Percentiles rank a stretch among this genome's conserved stretches.
These are phyloP conservation scores for Russula compacta DNA, from an alignment of 768 basidiomycete species.

Conservation along the genomic window DNA sequence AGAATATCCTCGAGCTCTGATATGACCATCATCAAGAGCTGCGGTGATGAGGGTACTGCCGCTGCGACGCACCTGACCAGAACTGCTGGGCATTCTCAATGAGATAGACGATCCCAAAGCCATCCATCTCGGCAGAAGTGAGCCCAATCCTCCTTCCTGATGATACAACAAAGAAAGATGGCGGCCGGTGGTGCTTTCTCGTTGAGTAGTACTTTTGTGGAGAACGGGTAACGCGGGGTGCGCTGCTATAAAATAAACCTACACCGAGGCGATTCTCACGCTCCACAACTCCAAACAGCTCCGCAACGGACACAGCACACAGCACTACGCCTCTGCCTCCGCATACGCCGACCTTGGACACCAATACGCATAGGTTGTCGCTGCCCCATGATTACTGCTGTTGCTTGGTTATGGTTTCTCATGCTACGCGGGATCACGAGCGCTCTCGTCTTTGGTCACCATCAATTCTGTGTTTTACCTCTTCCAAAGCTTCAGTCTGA, in stretches of 20 bases:
- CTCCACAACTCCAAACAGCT: background rate
- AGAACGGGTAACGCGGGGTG: background rate
- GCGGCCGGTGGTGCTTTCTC: background rate
- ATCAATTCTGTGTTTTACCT: too few relatives aligned
- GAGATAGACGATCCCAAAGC: slow-evolving; percentile 72
- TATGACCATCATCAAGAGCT: background rate
- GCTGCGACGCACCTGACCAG: slow-evolving; percentile 64
- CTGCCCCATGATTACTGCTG: too few relatives aligned
- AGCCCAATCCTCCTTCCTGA: background rate
- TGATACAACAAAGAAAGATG: background rate
- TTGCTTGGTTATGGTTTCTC: too few relatives aligned
- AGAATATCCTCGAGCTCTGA: slow-evolving; percentile 85
- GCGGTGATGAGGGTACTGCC: slow-evolving; percentile 1
- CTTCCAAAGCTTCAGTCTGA: too few relatives aligned
- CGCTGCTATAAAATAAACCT: background rate
- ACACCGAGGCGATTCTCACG: background rate
- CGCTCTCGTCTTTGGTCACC: too few relatives aligned
- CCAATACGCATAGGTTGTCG: too few relatives aligned
- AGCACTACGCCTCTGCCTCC: too few relatives aligned
- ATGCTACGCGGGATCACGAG: too few relatives aligned
- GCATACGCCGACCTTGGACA: too few relatives aligned
- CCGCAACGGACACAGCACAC: too few relatives aligned
- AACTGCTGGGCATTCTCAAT: slow-evolving; percentile 82
- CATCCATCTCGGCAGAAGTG: slow-evolving; percentile 37
- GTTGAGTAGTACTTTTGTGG: background rate